Evolutionary conservation across 371 early-diverging fungal genomes (phyloP).

Genomic region (Saksenaea vasiformis): DNA sequence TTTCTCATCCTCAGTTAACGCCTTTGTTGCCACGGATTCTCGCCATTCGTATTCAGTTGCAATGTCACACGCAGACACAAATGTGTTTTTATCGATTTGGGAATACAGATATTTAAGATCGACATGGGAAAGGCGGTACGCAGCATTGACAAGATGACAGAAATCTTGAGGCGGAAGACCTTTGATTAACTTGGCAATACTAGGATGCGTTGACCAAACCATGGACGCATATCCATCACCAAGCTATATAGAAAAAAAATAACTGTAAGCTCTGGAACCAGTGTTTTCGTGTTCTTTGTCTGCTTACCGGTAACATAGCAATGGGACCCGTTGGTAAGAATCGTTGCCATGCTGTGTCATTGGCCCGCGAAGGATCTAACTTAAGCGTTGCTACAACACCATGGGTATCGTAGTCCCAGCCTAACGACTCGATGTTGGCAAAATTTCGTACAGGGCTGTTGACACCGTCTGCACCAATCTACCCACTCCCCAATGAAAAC

Average conservation of each 20-base stretch:
- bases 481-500: not conserved
- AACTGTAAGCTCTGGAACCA: not conserved
- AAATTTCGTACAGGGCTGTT: slow-evolving; percentile 85
- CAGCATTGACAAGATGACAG: slow-evolving; percentile 77
- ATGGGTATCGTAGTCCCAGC: slow-evolving; percentile 87
- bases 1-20: slow-evolving; percentile 22
- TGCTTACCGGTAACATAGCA: slow-evolving; percentile 84
- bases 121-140: slow-evolving; percentile 67
- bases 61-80: slow-evolving; percentile 48
- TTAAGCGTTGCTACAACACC: slow-evolving; percentile 92
- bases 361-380: slow-evolving; percentile 40
- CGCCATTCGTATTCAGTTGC: slow-evolving; percentile 71
- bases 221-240: slow-evolving; percentile 72
- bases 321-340: slow-evolving; percentile 95
- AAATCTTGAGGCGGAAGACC: slow-evolving; percentile 66
- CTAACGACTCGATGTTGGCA: slow-evolving; percentile 81
- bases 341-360: slow-evolving; percentile 86
- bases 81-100: slow-evolving; percentile 49
- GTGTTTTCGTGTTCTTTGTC: not conserved
- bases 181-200: slow-evolving; percentile 65
- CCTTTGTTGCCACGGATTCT: slow-evolving; percentile 43
- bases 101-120: slow-evolving; percentile 77
- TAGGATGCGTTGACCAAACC: slow-evolving; percentile 87
- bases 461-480: slow-evolving; percentile 92
- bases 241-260: slow-evolving; percentile 34